Base-by-base conservation (phyloP, 192 early-diverging fungal genomes). In the Rhizoclosmatium globosum region DNA sequence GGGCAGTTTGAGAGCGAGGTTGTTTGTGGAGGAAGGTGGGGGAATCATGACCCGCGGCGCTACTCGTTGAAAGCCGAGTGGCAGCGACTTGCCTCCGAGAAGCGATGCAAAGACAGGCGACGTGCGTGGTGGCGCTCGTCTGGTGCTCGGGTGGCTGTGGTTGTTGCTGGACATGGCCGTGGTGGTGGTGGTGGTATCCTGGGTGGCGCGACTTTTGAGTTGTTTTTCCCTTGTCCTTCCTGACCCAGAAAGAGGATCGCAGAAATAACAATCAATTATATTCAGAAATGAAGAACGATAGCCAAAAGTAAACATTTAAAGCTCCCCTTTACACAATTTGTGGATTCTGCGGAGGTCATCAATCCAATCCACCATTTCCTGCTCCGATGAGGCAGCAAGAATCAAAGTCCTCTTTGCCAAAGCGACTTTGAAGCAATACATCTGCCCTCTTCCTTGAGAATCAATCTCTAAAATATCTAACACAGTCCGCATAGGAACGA, bases 391-490 rank as follows among this genome's bases (percentile, higher is more conserved):
- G 4, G 82, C 79, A 13, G 82, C 68, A 42, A 86, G 73, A 57
- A 86, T 78, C 71, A 86, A 61, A 31, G 77, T 78, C n/a, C 84
- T 64, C 68, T 86, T 85, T 7, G 85, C 61, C 9, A 86, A 71
- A 46, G 86, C 83, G 19, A 88, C 73, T 48, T 84, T 86, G 68
- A 88, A 85, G 74, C 87, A 88, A 61, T 68, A 79, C 11, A 11
- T 39, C 39, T 83, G 80, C 17, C 69, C 19, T 39, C 74, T 76
- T 41, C 82, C 79, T 58, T 79, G 76, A n/a, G 86, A 64, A 50
- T 85, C 86, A 43, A 86, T 85, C 66, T 86, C 85, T 19, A 86
- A 48, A 44, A 88, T 79, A 61, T 88, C 87, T 43, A 88, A 57
- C 9, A 84, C 85, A 47, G 68, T 73, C 21, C 78, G 71, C 3